Conservation (phyloP, 768 basidiomycete genomes). For the Boletus sp. region DNA sequence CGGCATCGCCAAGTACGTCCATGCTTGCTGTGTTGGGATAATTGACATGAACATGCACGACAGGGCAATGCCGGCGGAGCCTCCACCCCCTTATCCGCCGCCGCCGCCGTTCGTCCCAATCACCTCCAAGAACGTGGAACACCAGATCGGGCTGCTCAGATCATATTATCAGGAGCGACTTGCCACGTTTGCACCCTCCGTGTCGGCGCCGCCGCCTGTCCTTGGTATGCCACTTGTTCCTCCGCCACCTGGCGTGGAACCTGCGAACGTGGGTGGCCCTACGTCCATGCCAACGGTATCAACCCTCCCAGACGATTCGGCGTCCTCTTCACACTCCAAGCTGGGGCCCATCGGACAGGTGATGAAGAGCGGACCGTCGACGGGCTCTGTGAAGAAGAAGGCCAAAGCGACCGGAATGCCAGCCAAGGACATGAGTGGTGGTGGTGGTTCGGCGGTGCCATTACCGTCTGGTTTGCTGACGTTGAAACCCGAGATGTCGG, state of each 20-base stretch:
- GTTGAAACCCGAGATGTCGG: conserved; percentile 18
- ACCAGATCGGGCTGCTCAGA: conserved; percentile 85
- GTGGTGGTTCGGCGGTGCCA: conserved; percentile 13
- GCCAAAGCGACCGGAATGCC: conserved; percentile 24
- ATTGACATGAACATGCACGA: conserved; percentile 2
- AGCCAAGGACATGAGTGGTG: conserved; percentile 21
- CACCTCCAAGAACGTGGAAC: conserved; percentile 58
- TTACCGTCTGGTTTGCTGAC: conserved; percentile 18
- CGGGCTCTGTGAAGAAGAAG: conserved; percentile 64
- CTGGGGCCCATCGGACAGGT: conserved; percentile 81
- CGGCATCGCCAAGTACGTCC: conserved; percentile 48
- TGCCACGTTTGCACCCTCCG: conserved; percentile 36
- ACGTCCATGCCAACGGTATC: conserved; percentile 20
- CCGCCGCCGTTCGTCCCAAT: conserved; percentile 81
- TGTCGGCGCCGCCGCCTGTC: conserved; percentile 17
- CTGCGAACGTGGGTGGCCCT: neutral
- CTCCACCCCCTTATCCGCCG: conserved; percentile 80
- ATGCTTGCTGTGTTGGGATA: neutral
- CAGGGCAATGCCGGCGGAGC: conserved; percentile 67
- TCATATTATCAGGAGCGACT: conserved; percentile 68
- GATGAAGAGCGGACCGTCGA: conserved; percentile 45
- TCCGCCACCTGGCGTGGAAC: conserved; percentile 5
- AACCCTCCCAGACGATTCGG: conserved; percentile 63
- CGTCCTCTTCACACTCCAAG: conserved; percentile 58
- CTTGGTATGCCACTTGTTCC: conserved; percentile 18